phyloP scores from a whole-genome alignment of 768 basidiomycete species.

The Mycena kentingensis region DNA sequence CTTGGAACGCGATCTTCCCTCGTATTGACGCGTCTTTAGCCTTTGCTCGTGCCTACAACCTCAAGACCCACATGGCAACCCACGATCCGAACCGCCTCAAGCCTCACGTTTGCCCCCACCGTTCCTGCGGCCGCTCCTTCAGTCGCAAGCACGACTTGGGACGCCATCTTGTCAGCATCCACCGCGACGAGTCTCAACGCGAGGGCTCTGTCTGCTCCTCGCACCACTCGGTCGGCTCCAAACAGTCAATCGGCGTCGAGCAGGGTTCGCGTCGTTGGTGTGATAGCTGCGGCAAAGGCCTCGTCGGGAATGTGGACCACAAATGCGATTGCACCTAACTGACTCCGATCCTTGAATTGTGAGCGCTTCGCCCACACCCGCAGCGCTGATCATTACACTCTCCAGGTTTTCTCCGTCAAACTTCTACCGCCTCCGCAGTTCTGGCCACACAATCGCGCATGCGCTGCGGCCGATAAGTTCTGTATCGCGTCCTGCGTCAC shows the following conservation, averaged over 20 bases:
- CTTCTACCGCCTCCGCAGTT: slow-evolving; percentile 42
- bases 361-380: slow-evolving; percentile 18
- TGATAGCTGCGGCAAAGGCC: slow-evolving; percentile 71
- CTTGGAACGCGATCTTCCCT: slow-evolving; percentile 13
- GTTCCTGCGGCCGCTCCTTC: slow-evolving; percentile 85
- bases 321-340: slow-evolving; percentile 69
- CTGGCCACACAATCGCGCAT: slow-evolving; percentile 24
- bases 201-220: slow-evolving; percentile 45
- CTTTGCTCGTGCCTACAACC: slow-evolving; percentile 90
- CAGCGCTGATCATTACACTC: slow-evolving; percentile 20
- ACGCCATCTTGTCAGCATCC: slow-evolving; percentile 85
- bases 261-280: slow-evolving; percentile 69
- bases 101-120: slow-evolving; percentile 86
- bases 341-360: slow-evolving; percentile 35
- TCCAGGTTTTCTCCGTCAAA: slow-evolving; percentile 34
- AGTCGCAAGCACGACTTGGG: slow-evolving; percentile 93
- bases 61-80: slow-evolving; percentile 94
- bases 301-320: slow-evolving; percentile 54
- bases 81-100: slow-evolving; percentile 92
- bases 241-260: slow-evolving; percentile 68
- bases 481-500: slow-evolving; percentile 40
- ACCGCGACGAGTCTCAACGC: slow-evolving; percentile 54
- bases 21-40: slow-evolving; percentile 42
- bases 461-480: slow-evolving; percentile 18
- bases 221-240: slow-evolving; percentile 39